Conservation (phyloP, 2,329 filamentous ascomycete species). For the Fusarium praegraminearum region DNA sequence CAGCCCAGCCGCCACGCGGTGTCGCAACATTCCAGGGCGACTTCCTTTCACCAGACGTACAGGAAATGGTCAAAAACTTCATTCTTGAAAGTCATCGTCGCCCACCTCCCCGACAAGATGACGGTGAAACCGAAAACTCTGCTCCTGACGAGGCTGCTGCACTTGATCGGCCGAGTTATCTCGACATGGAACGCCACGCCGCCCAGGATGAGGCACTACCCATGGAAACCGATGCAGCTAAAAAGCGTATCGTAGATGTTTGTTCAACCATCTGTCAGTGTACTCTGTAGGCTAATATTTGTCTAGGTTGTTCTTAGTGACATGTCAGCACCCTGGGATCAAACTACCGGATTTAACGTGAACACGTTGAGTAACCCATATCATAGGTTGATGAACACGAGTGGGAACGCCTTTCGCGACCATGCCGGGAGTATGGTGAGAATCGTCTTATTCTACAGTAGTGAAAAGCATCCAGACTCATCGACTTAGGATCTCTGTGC, state of each 20-base stretch:
- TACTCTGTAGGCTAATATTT: conserved; percentile 29
- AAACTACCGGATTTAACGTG: conserved; percentile 81
- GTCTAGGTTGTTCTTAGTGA: conserved; percentile 88
- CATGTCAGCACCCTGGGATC: conserved; percentile 98
- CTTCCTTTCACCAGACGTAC: conserved; percentile 82
- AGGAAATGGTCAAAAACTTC: conserved; percentile 80
- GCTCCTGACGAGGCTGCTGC: conserved; percentile 43
- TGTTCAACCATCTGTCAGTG: conserved; percentile 42
- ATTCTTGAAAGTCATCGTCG: conserved; percentile 68
- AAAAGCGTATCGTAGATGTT: conserved; percentile 74
- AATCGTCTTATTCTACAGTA: too few relatives aligned
- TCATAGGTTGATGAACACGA: conserved; percentile 99
- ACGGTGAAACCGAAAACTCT: conserved; percentile 6
- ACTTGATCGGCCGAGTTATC: conserved; percentile 67
- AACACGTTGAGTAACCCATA: conserved; percentile 96
- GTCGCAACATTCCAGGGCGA: conserved; percentile 97
- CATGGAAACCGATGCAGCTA: conserved; percentile 36
- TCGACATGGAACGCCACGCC: conserved; percentile 70
- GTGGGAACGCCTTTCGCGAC: conserved; percentile 85
- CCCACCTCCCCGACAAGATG: conserved; percentile 11
- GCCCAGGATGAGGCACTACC: conserved; percentile 1
- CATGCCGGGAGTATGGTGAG: conserved; percentile 95
- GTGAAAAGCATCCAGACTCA: neutral
- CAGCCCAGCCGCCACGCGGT: conserved; percentile 88
- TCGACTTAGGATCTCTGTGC: conserved; percentile 81